Conservation (phyloP, 202 grass and related monocot genomes). For the Panicum virgatum region DNA sequence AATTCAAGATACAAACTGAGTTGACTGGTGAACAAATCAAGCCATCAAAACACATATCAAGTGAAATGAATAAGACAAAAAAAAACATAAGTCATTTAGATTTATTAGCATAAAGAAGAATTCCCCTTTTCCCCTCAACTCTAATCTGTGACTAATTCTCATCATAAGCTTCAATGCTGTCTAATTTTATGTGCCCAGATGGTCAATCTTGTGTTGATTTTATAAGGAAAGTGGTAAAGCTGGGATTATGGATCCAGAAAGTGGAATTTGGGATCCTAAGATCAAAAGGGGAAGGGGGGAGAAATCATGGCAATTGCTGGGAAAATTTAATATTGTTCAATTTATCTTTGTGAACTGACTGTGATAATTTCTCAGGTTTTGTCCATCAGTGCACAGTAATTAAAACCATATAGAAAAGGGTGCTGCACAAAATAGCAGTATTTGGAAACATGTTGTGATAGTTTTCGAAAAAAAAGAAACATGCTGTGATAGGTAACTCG, state of each 20-base stretch:
- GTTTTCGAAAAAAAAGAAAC: no score
- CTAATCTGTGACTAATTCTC: not conserved
- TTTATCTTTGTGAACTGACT: conserved; percentile 16
- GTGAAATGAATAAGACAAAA: not conserved
- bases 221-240: not conserved
- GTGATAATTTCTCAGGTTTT: conserved; percentile 11
- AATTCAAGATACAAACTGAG: conserved; percentile 15
- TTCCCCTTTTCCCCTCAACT: not conserved
- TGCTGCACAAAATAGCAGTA: conserved; percentile 4
- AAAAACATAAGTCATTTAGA: not conserved
- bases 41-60: not conserved
- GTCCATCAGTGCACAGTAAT: not conserved
- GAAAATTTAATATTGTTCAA: not conserved
- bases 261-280: not conserved
- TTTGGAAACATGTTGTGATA: not conserved
- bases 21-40: conserved; percentile 14
- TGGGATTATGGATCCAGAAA: conserved; percentile 25
- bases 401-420: conserved; percentile 10
- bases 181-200: not conserved
- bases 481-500: not conserved
- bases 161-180: not conserved
- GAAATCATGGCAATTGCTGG: not conserved
- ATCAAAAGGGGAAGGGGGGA: not conserved
- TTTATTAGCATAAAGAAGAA: not conserved
- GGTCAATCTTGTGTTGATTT: not conserved